phyloP scores from a whole-genome alignment of 2,329 filamentous ascomycete genomes.

The Fusarium subglutinans region DNA sequence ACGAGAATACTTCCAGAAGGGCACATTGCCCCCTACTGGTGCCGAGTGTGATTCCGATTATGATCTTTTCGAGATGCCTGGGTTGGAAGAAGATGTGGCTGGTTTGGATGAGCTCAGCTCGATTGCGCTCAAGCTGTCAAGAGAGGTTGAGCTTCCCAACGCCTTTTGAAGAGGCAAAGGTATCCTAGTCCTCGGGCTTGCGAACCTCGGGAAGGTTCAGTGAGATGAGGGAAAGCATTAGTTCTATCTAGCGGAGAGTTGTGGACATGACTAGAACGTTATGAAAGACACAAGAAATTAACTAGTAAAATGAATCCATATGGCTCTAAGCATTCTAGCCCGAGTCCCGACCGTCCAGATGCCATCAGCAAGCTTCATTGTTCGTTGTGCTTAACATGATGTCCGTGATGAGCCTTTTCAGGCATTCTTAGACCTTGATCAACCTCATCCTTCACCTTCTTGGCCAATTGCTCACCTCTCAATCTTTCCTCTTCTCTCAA shows the following conservation, averaged over 20 bases:
- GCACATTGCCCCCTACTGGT: slow-evolving; percentile 54
- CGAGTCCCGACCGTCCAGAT: background rate
- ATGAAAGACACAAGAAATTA: background rate
- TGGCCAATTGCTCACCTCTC: slow-evolving; percentile 53
- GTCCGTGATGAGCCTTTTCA: slow-evolving; percentile 53
- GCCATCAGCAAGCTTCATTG: background rate
- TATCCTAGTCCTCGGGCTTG: background rate
- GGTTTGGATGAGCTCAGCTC: slow-evolving; percentile 31
- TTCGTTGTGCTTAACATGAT: slow-evolving; percentile 8
- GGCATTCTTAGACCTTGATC: slow-evolving; percentile 59
- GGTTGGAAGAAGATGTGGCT: slow-evolving; percentile 1
- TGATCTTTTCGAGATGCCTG: slow-evolving; percentile 52
- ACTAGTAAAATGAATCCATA: background rate
- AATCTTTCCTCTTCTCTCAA: slow-evolving; percentile 35
- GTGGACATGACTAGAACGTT: background rate
- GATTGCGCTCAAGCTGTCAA: slow-evolving; percentile 21
- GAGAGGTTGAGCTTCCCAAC: slow-evolving; percentile 33
- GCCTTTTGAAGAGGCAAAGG: background rate
- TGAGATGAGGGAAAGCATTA: background rate
- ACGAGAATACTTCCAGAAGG: slow-evolving; percentile 56
- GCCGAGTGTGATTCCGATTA: slow-evolving; percentile 59
- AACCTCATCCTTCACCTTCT: slow-evolving; percentile 56
- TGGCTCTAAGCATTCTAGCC: background rate
- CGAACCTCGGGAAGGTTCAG: background rate
- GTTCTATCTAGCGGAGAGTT: background rate